These are phyloP conservation scores for Chytriomyces sp. DNA, from an alignment of 192 early-diverging fungal species.

Conservation along the genomic window DNA sequence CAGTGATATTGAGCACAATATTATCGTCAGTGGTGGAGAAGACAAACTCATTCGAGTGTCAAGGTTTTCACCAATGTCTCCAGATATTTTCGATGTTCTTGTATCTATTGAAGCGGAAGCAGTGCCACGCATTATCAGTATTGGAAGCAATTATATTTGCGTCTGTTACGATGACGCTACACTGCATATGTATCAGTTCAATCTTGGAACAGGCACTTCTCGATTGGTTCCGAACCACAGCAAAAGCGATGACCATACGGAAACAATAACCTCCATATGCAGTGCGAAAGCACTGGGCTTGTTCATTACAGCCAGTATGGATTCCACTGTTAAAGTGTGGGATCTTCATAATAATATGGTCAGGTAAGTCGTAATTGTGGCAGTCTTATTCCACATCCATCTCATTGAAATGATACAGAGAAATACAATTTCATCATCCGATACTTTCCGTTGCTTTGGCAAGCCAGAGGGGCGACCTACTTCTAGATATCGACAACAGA, in stretches of 20 bases:
- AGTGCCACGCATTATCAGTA: not conserved
- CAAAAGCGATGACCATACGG: slow-evolving; percentile 53
- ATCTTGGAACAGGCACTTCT: slow-evolving; percentile 28
- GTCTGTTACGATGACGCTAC: slow-evolving; percentile 1
- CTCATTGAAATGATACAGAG: slow-evolving; percentile 25
- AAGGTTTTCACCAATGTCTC: not conserved
- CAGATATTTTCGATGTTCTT: not conserved
- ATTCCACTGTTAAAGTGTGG: slow-evolving; percentile 52
- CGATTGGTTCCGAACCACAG: slow-evolving; percentile 35
- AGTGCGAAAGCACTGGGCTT: slow-evolving; percentile 34
- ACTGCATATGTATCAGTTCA: slow-evolving; percentile 9
- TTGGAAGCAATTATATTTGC: slow-evolving; percentile 7
- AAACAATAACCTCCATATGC: slow-evolving; percentile 43
- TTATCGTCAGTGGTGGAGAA: slow-evolving; percentile 42
- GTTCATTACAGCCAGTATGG: slow-evolving; percentile 42
- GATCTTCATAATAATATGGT: slow-evolving; percentile 46
- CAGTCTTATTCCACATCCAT: not conserved
- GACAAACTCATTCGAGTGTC: slow-evolving; percentile 25
- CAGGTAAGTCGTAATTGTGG: slow-evolving; percentile 25
- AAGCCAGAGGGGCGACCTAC: slow-evolving; percentile 42
- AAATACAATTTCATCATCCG: slow-evolving; percentile 53
- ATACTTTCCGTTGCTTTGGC: slow-evolving; percentile 40
- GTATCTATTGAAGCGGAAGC: not conserved
- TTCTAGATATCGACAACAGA: slow-evolving; percentile 48
- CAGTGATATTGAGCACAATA: slow-evolving; percentile 33